Conservation (phyloP, 371 early-diverging fungal species). For the Mucor ambiguus region DNA sequence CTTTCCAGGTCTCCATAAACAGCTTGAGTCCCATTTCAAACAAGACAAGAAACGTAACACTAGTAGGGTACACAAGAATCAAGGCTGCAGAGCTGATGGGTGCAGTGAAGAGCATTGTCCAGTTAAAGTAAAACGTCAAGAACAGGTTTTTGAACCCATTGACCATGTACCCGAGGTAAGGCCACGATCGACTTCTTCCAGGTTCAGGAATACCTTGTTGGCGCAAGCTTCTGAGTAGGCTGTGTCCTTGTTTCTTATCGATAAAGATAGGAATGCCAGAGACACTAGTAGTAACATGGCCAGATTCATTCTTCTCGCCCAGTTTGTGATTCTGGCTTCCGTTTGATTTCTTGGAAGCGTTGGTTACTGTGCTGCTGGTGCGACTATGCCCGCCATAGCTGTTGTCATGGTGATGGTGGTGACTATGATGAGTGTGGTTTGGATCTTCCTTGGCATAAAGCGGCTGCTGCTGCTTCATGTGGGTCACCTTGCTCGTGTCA, state of each 20-base stretch:
- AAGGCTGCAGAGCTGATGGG: constrained; percentile 31
- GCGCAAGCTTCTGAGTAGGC: neutral
- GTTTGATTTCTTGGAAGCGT: neutral
- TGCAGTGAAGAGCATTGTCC: constrained; percentile 26
- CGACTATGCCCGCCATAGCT: neutral
- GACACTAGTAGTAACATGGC: constrained; percentile 12
- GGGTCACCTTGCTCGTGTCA: constrained; percentile 12
- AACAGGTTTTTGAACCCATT: constrained; percentile 22
- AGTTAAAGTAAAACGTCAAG: constrained; percentile 40
- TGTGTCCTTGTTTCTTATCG: neutral
- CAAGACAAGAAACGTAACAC: constrained; percentile 24
- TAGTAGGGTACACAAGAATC: constrained; percentile 23
- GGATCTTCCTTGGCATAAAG: neutral
- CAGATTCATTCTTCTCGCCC: constrained; percentile 4
- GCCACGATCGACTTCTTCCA: constrained; percentile 16
- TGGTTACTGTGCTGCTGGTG: constrained; percentile 1
- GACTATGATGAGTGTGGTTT: neutral
- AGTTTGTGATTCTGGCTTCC: neutral
- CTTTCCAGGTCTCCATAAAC: constrained; percentile 33
- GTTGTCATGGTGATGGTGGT: neutral
- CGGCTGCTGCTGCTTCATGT: constrained; percentile 12
- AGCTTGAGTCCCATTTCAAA: constrained; percentile 29
- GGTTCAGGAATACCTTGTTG: constrained; percentile 20
- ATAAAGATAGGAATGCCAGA: constrained; percentile 13
- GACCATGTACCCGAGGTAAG: constrained; percentile 26